Base-by-base conservation (phyloP, 169 alveolate genomes). In the Babesia bigemina region DNA sequence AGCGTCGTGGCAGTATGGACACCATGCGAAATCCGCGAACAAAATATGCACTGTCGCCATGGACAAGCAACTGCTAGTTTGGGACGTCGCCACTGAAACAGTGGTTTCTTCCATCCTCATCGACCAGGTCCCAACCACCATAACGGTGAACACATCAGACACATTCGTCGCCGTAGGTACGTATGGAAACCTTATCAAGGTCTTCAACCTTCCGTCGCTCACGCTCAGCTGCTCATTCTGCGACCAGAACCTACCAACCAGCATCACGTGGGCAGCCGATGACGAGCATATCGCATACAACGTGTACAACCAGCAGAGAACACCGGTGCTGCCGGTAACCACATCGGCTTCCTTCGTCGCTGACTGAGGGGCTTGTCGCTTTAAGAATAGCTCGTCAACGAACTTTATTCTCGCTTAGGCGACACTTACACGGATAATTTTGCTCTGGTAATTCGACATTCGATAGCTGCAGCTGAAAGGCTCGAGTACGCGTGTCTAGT, bases 51-150 rank as follows among this genome's bases (percentile, higher is more conserved):
- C 87, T 13, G 53, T 69, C 29, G 81, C 70, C 26, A 61, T 70
- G 75, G 87, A 79, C 55, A 79, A 70, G 76, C 87, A 70, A 56
- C 59, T 79, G 55, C 60, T 70, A 36, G 72, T 79, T 24, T 79
- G 87, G 87, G 87, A 79, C 47, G 87, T 79, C 24, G 76, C 62
- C n/a, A 21, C 67, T 7, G 75, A 61, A 28, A 59, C 66, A 19
- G 67, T 61, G 14, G 65, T 79, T 69, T 61, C 67, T 24, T 70
- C 87, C 42, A 50, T 63, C 6, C 28, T 75, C n/a, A 49, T 79
- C 22, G 87, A 79, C 53, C 81, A 79, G 28, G 49, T 79, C 26
- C 87, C 87, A 49, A 79, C 87, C 19, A 70, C 83, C 33, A 50
- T 79, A 33, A 3, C 87, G 28, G 77, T 79, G 2, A 58, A 53